Base-by-base conservation (phyloP, 805 yeast species). In the Monosporozyma servazzii region DNA sequence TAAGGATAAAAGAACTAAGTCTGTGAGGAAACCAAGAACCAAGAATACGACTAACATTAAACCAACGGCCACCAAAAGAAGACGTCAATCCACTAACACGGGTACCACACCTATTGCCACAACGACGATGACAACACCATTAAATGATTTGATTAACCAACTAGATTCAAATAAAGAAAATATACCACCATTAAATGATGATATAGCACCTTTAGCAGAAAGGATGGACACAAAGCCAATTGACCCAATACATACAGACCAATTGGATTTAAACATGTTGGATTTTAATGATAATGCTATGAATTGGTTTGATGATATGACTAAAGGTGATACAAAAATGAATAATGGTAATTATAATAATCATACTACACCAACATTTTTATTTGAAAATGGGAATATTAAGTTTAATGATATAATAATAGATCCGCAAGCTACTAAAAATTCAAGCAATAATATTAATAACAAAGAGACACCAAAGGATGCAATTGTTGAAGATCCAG, bases 301-400 rank as follows among this genome's bases (percentile, higher is more conserved):
- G 45, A 56, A 57, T 21, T 63, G 67, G 67, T 53, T 63, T 36
- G 57, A 59, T 20, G 59, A 58, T 33, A 62, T 60, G 47, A 54
- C 56, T 11, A 55, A 43, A 27, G 2, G 4, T 17, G 48, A 31
- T 5, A 20, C 17, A 3, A 48, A 39, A 6, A 17, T n/a, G 18
- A 29, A 40, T 39, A 17, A 31, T 17, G 33, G 25, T 33, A 21
- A n/a, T 31, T 30, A 20, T 30, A 33, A 20, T 44, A 31, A 41
- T 31, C 29, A 20, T 8, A 13, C 23, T 8, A 6, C 31, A 13
- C 21, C 44, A 31, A 45, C 39, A 27, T 42, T 29, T 15, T 10
- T 23, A 2, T 33, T 30, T n/a, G 45, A 40, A 17, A 31, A 31
- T 11, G 40, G 30, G 11, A 49, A 49, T 10, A 44, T 25, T 30